These are phyloP conservation scores for Ceratocystis destructans DNA, from an alignment of 2,329 filamentous ascomycete genomes.

Conservation along the genomic window DNA sequence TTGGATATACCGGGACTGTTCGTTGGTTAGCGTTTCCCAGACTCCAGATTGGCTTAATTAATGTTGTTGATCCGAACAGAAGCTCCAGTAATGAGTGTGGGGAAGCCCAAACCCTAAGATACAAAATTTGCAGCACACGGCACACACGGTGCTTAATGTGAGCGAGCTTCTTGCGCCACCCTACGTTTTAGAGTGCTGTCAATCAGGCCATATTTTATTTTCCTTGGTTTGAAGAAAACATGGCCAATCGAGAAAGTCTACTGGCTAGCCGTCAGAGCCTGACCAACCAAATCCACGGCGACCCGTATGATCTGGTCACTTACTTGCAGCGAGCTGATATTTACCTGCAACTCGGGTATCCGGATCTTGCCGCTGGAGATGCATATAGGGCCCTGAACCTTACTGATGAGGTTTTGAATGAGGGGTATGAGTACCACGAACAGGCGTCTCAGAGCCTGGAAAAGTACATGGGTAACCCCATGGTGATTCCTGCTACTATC, in stretches of 20 bases:
- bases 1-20: too few species aligned
- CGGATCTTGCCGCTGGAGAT: slow-evolving; percentile 79
- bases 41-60: too few species aligned
- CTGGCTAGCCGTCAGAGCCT: slow-evolving; percentile 42
- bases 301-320: slow-evolving; percentile 48
- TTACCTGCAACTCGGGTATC: slow-evolving; percentile 65
- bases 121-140: slow-evolving; percentile 17
- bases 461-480: slow-evolving; percentile 23
- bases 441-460: slow-evolving; percentile 43
- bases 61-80: too few species aligned
- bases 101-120: too few species aligned
- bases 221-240: not conserved
- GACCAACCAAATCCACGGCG: slow-evolving; percentile 39
- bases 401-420: slow-evolving; percentile 64
- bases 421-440: slow-evolving; percentile 72
- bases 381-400: slow-evolving; percentile 83
- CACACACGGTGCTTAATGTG: too few species aligned
- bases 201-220: not conserved
- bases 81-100: too few species aligned
- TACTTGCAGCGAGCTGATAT: slow-evolving; percentile 57
- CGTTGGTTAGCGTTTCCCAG: too few species aligned
- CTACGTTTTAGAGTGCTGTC: too few species aligned
- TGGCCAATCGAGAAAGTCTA: slow-evolving; percentile 24
- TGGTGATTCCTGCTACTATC: slow-evolving; percentile 33
- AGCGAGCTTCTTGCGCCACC: too few species aligned